Evolutionary conservation across 768 basidiomycete genomes (phyloP), one percentile per base, ranked within the genome.

Genomic region (Auricularia sp.): DNA sequence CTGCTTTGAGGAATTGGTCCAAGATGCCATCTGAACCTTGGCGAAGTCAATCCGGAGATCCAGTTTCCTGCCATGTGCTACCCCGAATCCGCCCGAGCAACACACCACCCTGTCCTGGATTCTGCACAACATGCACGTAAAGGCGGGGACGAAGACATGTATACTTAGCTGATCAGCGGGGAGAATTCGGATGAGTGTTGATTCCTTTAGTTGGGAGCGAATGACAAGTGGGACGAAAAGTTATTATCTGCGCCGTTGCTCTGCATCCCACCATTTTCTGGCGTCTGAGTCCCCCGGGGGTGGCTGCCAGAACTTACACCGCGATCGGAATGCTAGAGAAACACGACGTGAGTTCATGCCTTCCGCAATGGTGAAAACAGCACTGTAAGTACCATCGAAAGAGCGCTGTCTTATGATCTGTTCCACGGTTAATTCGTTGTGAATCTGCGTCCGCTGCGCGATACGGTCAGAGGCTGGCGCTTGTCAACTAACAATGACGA

Each of bases 231-330:
- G 29, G 29, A 29, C 29, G 29, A 29, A 29, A 3, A 29, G 44
- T 45, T 18, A 10, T 51, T 18, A 51, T 51, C 21, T 51, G 47
- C 47, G 18, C 21, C 6, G 16, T 18, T 51, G 47, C 47, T 13
- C 64, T 34, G 18, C 39, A 44, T 71, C 70, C 71, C 71, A 72
- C 71, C 71, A 72, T 47, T 67, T 64, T 36, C 70, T 54, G 14
- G 66, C 68, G 54, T 72, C 71, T 7, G 56, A 21, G 61, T 71
- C 70, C 18, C 66, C 61, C 33, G 42, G 47, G 62, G 90, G 86
- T 6, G 89, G 89, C 62, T 80, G 77, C 73, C 92, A 94, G 73
- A 88, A 92, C 71, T 82, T 84, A 77, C 91, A 94, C 62, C 90
- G 86, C 56, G 88, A 82, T 65, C 81, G 81, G 73, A 94, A 93